A percentile compares a stretch with the other conserved stretches of the same genome.
Evolutionary conservation across 129 eudicot species (phyloP).

Genomic region (sunflower (Helianthus annuus)): DNA sequence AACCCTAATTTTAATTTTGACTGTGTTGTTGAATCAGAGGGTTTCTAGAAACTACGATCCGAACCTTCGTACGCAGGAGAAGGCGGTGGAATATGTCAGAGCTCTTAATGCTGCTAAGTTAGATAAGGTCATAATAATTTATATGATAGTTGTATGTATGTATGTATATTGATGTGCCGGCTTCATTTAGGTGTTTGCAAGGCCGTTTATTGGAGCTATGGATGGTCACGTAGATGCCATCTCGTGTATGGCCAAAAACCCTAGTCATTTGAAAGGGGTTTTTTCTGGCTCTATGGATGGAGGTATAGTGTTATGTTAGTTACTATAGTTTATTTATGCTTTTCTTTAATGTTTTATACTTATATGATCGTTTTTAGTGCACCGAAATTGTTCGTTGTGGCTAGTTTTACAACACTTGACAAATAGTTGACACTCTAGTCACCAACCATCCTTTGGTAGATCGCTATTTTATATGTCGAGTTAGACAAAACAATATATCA

Average conservation of each 20-base stretch:
- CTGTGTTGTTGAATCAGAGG: slow-evolving; percentile 44
- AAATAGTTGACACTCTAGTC: neutral
- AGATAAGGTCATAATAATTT: slow-evolving; percentile 56
- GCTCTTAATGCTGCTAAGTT: slow-evolving; percentile 94
- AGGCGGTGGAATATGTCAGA: slow-evolving; percentile 89
- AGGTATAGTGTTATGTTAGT: slow-evolving; percentile 40
- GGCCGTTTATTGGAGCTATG: slow-evolving; percentile 94
- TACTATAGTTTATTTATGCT: neutral
- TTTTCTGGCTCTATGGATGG: slow-evolving; percentile 97
- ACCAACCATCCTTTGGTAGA: neutral
- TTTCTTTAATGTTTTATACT: neutral
- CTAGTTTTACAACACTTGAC: neutral
- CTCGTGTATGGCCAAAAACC: slow-evolving; percentile 88
- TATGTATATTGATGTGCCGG: neutral
- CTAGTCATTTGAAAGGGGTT: slow-evolving; percentile 69
- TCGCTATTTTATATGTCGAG: too few species aligned
- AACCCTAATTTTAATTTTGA: neutral
- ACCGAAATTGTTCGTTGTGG: neutral
- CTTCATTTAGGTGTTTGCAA: slow-evolving; percentile 65
- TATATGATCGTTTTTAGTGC: neutral
- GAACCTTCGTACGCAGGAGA: slow-evolving; percentile 81
- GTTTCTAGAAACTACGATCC: slow-evolving; percentile 83
- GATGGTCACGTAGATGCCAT: slow-evolving; percentile 88
- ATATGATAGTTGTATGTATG: neutral
- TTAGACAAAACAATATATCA: too few species aligned